Evolutionary conservation across 306 rosid genomes (phyloP).

Genomic region (Cicer chorassanicum): DNA sequence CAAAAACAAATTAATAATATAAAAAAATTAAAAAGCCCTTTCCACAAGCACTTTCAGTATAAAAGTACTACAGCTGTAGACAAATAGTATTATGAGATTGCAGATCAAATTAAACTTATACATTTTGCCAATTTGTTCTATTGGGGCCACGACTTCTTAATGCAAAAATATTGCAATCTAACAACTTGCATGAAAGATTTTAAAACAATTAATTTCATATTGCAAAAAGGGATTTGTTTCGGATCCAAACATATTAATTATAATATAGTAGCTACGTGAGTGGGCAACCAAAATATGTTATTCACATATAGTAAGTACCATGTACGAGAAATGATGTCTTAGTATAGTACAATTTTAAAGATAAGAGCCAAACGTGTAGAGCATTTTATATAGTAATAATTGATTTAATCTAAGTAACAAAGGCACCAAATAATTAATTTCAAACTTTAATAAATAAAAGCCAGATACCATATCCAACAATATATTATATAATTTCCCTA

Average conservation of each 20-base stretch:
- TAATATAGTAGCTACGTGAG: background rate
- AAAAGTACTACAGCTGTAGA: constrained; percentile 10
- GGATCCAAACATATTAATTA: background rate
- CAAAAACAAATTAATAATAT: background rate
- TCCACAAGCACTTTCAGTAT: constrained; percentile 25
- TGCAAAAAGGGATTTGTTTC: background rate
- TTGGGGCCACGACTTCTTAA: background rate
- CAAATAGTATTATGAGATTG: background rate
- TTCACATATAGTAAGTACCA: background rate
- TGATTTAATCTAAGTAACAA: constrained; percentile 1
- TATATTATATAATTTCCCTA: constrained; percentile 29
- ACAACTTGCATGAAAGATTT: constrained; percentile 42
- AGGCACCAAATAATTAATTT: background rate
- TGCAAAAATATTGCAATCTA: constrained; percentile 41
- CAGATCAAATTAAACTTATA: constrained; percentile 27
- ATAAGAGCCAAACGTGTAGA: no score
- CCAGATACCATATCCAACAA: constrained; percentile 13
- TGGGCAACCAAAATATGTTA: background rate
- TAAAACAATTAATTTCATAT: constrained; percentile 9
- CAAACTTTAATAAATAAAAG: constrained; percentile 6
- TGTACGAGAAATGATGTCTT: background rate
- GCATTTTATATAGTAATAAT: background rate
- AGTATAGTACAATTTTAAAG: no score
- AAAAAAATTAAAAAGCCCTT: background rate
- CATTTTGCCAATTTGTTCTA: constrained; percentile 25